Conservation (phyloP, 2,329 filamentous ascomycete genomes). For the Ceratocystis destructans region DNA sequence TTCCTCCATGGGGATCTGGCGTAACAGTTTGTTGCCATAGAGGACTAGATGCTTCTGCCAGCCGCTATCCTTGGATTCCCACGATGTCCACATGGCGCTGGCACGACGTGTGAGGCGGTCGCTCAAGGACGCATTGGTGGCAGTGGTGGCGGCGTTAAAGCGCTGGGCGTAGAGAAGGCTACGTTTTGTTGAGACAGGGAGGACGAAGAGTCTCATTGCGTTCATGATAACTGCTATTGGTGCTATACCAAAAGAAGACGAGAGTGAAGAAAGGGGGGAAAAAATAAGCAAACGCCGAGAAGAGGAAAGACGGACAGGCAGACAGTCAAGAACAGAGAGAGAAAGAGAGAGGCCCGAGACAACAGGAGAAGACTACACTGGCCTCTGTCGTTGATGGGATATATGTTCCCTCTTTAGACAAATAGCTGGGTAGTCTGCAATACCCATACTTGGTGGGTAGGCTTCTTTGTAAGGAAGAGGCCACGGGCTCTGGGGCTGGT, state of each 20-base stretch:
- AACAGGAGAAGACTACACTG: neutral
- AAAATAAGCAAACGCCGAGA: neutral
- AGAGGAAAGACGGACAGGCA: neutral
- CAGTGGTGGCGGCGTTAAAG: conserved; percentile 40
- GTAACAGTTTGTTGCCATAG: conserved; percentile 75
- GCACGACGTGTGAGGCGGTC: conserved; percentile 61
- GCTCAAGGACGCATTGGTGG: conserved; percentile 25
- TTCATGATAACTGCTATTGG: conserved; percentile 20
- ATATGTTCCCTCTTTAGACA: neutral
- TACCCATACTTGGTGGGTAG: neutral
- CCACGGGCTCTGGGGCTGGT: conserved; percentile 10
- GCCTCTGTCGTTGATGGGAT: neutral
- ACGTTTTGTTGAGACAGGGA: conserved; percentile 82
- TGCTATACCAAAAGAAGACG: neutral
- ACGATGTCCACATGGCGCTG: conserved; percentile 64
- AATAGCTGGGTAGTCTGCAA: neutral
- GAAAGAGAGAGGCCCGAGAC: neutral
- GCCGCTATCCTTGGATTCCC: conserved; percentile 70
- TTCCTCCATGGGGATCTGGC: conserved; percentile 88
- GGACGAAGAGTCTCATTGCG: conserved; percentile 78
- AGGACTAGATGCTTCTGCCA: conserved; percentile 82
- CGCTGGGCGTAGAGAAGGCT: conserved; percentile 87
- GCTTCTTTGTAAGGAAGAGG: conserved; percentile 13
- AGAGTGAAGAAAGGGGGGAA: neutral
- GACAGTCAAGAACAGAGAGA: neutral